Evolutionary conservation across 2,329 filamentous ascomycete genomes (phyloP).

Genomic region (Alternaria atra): DNA sequence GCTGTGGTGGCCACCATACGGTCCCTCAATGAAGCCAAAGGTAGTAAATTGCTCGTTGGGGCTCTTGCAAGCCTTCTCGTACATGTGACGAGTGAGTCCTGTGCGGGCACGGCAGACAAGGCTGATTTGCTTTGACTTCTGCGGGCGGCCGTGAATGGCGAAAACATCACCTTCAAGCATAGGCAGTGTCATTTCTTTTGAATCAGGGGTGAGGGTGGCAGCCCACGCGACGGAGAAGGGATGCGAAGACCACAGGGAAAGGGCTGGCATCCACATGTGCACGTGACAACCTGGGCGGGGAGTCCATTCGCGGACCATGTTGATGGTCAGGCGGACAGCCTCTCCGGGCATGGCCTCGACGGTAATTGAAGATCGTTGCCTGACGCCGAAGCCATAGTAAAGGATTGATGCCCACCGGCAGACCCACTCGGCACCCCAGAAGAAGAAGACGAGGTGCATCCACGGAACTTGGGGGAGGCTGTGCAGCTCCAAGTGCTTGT

Average conservation of each 20-base stretch:
- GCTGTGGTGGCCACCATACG: conserved; percentile 75
- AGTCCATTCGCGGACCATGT: conserved; percentile 63
- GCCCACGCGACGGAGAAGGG: conserved; percentile 62
- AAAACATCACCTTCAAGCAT: conserved; percentile 42
- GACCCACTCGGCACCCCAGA: conserved; percentile 77
- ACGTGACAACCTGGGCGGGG: conserved; percentile 67
- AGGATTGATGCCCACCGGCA: conserved; percentile 59
- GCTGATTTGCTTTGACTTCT: conserved; percentile 63
- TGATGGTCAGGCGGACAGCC: conserved; percentile 68
- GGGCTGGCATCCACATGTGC: conserved; percentile 65
- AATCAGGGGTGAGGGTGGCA: conserved; percentile 42
- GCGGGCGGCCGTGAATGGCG: conserved; percentile 27
- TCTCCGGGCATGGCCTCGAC: conserved; percentile 68
- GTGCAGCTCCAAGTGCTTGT: conserved; percentile 78
- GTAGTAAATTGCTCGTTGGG: conserved; percentile 69
- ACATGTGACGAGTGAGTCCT: conserved; percentile 75
- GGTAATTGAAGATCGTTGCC: conserved; percentile 61
- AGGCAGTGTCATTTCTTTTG: conserved; percentile 47
- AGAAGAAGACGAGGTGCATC: conserved; percentile 74
- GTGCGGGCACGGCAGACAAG: conserved; percentile 78
- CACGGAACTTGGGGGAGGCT: conserved; percentile 74
- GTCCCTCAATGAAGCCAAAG: conserved; percentile 75
- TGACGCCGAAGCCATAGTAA: conserved; percentile 63
- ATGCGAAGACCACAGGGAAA: conserved; percentile 56
- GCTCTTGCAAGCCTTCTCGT: conserved; percentile 70